Evolutionary conservation across 2,329 filamentous ascomycete species (phyloP), one percentile per base, ranked within the genome.

Genomic region (Verticillium isaacii): DNA sequence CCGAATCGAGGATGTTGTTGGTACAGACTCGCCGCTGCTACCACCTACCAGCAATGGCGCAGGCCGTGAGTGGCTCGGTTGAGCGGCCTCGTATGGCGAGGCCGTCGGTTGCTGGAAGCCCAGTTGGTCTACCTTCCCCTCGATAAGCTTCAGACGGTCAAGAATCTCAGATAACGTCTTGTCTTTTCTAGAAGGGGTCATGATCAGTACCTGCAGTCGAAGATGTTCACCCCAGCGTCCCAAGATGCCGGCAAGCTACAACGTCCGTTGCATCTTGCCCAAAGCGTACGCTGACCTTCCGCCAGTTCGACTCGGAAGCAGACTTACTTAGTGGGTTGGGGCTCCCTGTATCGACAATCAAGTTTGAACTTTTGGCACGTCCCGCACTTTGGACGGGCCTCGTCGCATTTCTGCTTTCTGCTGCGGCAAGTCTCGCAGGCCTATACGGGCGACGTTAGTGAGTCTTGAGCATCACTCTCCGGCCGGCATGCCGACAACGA

Each of bases 401-500:
- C 86, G 70, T 88, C 85, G 72, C 86, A 89, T 75, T 82, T 85
- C 66, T 87, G 85, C 72, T 89, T 89, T 66, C 86, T 83, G 58
- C 71, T 74, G 57, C 84, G 80, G 71, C 85, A 87, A 34, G 80
- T 85, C 67, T 87, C 83, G 73, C 85, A 87, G 23, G 85, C 84
- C 76, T 81, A 59, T 15, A 17, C n/a, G 55, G 32, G 7, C 32
- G 17, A 11, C 32, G 55, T 36, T 36, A 57, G 55, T 14, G 19
- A 23, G n/a, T 37, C 54, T 56, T 5, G n/a, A 15, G 8, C 3
- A 34, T 57, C 32, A 36, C 55, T 37, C 55, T n/a, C 19, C 19
- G 5, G 45, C 23, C 45, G 45, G n/a, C 3, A 52, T 52, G 25
- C 25, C 41, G n/a, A 39, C 17, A n/a, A 34, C 32, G 12, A n/a